Evolutionary conservation across 176 grass and related monocot species (phyloP).

Genomic region (Rhynchospora breviuscula): DNA sequence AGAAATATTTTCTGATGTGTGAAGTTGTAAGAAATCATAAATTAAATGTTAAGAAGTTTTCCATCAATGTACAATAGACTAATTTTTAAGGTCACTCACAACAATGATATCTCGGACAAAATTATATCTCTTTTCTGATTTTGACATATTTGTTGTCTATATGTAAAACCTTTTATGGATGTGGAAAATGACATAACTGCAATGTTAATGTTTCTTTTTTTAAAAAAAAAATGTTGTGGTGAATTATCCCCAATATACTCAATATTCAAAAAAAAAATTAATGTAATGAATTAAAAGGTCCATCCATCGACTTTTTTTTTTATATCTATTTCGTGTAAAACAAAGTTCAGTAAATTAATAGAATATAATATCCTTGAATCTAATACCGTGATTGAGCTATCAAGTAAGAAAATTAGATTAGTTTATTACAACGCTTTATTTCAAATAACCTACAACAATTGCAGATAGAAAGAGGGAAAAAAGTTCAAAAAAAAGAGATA

Average conservation of each 20-base stretch:
- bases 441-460: not conserved
- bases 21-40: too few species aligned
- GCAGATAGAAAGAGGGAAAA: not conserved
- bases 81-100: too few species aligned
- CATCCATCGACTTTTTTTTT: not conserved
- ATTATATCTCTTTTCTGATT: too few species aligned
- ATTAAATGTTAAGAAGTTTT: too few species aligned
- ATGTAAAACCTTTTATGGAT: too few species aligned
- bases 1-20: too few species aligned
- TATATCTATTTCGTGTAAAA: not conserved
- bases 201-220: too few species aligned
- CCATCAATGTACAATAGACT: too few species aligned
- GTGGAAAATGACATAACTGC: too few species aligned
- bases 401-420: not conserved
- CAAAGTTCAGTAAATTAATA: not conserved
- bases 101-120: too few species aligned
- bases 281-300: not conserved
- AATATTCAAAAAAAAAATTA: not conserved
- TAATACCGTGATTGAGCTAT: not conserved
- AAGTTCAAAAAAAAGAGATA: not conserved
- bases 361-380: not conserved
- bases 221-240: too few species aligned
- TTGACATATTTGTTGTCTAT: too few species aligned
- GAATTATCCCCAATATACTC: not conserved
- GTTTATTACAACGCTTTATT: not conserved